Base-by-base conservation (phyloP, 2,329 filamentous ascomycete genomes). In the Botrytis pseudocinerea region DNA sequence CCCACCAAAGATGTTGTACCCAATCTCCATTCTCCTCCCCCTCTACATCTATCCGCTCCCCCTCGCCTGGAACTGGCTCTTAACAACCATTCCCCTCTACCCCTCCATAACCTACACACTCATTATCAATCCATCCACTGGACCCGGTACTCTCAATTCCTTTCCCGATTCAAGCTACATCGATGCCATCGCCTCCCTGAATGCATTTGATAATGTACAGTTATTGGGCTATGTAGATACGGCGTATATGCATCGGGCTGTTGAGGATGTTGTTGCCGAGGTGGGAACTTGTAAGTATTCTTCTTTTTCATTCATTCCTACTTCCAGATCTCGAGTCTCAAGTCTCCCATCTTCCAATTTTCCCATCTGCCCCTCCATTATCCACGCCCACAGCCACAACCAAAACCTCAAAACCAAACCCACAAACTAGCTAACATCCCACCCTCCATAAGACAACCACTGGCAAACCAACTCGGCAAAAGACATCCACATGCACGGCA, bases 61-160 rank as follows among this genome's bases (percentile, higher is more conserved):
- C 9, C 18, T 35, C 4, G 46, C 42, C 2, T 71, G 69, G 69
- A n/a, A 70, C n/a, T 70, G 51, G 40, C 42, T 64, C 8, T 64
- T 35, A 18, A 44, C 35, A 12, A 44, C 59, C 3, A 40, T 71
- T 4, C 4, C 42, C 10, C 28, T 60, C 6, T 22, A 71, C 25
- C 60, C 69, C 10, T n/a, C 25, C 6, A 18, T 65, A 16, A 18
- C 38, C 16, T 71, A 64, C 25, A 42, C 12, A 35, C 63, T 71
- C 46, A 35, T 71, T 35, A 57, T 71, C 59, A 71, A 71, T 32
- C 69, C 69, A 14, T 5, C 42, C 4, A 25, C 22, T 5, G 69
- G 69, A 9, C 60, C 69, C 1, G 69, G 69, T 0, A 8, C 25
- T 0, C 1, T 10, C 1, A 38, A 70, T 14, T 44, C 59, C 10